phyloP scores from a whole-genome alignment of 768 basidiomycete species.

The Suillus lakei region DNA sequence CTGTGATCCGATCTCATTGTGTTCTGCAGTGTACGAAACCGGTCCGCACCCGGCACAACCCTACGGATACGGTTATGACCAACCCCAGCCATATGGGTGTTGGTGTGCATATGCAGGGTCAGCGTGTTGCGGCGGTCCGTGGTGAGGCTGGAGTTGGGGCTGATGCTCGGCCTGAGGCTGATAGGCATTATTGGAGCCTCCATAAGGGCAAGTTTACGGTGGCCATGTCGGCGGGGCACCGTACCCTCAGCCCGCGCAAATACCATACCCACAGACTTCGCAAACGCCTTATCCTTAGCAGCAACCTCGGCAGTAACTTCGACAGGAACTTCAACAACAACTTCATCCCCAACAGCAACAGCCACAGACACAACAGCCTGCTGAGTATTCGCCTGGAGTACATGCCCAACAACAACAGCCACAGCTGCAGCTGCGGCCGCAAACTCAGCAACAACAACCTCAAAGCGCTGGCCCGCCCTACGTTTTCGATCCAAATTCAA shows the following conservation, averaged over 20 bases:
- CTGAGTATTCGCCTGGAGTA: not conserved
- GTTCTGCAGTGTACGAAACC: conserved; percentile 55
- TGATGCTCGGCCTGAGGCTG: conserved; percentile 40
- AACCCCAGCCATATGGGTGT: conserved; percentile 52
- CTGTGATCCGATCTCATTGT: conserved; percentile 14
- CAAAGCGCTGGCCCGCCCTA: conserved; percentile 48
- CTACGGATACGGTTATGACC: conserved; percentile 34
- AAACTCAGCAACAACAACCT: conserved; percentile 32
- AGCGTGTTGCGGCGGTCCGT: conserved; percentile 24
- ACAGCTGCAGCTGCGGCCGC: conserved; percentile 20
- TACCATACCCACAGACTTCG: conserved; percentile 33
- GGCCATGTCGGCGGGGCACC: conserved; percentile 9
- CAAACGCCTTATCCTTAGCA: conserved; percentile 38
- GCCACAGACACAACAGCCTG: conserved; percentile 33
- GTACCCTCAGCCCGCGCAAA: conserved; percentile 11
- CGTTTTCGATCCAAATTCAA: conserved; percentile 63
- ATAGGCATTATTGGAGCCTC: conserved; percentile 48
- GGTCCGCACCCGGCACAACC: conserved; percentile 32
- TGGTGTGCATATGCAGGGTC: conserved; percentile 32
- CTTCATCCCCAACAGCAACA: conserved; percentile 37
- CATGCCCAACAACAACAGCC: conserved; percentile 25
- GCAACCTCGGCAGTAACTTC: conserved; percentile 42
- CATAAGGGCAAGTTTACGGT: conserved; percentile 29
- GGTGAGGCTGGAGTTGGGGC: conserved; percentile 32
- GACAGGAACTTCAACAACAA: conserved; percentile 49